These are phyloP conservation scores for Petrea volubilis DNA, from an alignment of 257 asterid species.

Conservation along the genomic window DNA sequence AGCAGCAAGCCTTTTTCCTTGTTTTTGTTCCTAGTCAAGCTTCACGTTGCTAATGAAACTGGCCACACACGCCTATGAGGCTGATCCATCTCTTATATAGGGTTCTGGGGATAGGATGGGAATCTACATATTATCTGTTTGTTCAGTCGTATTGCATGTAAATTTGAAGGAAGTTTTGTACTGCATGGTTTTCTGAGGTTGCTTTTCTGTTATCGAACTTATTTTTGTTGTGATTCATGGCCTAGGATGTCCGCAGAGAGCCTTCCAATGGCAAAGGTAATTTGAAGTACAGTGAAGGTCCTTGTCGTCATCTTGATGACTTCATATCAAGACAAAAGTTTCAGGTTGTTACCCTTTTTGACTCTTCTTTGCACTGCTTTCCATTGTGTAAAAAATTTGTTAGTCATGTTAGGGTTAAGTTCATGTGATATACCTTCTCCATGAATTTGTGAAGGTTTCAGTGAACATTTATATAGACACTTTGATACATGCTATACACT, in stretches of 20 bases:
- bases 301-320: conserved; percentile 22
- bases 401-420: neutral
- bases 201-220: conserved; percentile 1
- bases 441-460: neutral
- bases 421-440: neutral
- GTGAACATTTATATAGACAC: neutral
- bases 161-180: conserved; percentile 11
- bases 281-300: neutral
- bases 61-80: neutral
- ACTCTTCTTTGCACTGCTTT: neutral
- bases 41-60: neutral
- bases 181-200: conserved; percentile 6
- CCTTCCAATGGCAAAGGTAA: conserved; percentile 6
- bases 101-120: conserved; percentile 8
- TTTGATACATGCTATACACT: no score
- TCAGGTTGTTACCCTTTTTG: conserved; percentile 43
- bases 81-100: neutral
- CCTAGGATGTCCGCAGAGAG: conserved; percentile 39
- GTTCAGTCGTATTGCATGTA: neutral
- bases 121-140: neutral
- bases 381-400: conserved; percentile 3
- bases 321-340: conserved; percentile 43
- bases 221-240: conserved; percentile 14
- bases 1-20: neutral
- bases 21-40: no score